Evolutionary conservation across 139 green algal species (phyloP).

Genomic region (Nannochloris sp.): DNA sequence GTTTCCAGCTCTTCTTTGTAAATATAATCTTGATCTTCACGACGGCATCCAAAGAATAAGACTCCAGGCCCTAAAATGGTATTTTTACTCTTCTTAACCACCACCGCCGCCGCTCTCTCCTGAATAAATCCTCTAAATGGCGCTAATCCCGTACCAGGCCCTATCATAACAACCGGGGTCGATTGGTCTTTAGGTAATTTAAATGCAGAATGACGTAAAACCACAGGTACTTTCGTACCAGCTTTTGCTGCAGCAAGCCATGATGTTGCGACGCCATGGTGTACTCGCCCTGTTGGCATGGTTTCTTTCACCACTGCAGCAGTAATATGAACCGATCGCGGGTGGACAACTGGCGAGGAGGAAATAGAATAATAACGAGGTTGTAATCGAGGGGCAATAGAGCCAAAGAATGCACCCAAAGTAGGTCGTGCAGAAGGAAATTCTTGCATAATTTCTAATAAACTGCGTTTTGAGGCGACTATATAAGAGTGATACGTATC

Average conservation of each 20-base stretch:
- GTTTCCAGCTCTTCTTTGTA: constrained; percentile 76
- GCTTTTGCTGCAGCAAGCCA: constrained; percentile 33
- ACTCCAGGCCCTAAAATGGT: constrained; percentile 53
- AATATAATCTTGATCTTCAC: constrained; percentile 69
- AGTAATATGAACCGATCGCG: constrained; percentile 69
- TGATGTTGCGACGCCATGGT: constrained; percentile 63
- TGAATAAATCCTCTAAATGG: constrained; percentile 97
- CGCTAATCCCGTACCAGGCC: constrained; percentile 90
- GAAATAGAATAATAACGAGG: constrained; percentile 88
- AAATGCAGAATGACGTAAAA: constrained; percentile 83
- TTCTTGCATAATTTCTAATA: constrained; percentile 76
- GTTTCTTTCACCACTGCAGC: constrained; percentile 66
- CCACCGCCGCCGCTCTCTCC: constrained; percentile 50
- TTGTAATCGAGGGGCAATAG: constrained; percentile 72
- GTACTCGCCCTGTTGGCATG: constrained; percentile 61
- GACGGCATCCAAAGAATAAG: constrained; percentile 88
- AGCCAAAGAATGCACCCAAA: constrained; percentile 83
- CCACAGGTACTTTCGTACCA: constrained; percentile 50
- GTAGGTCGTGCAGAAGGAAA: constrained; percentile 72
- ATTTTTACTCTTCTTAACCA: neutral
- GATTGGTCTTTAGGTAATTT: constrained; percentile 61
- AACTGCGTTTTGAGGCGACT: constrained; percentile 23
- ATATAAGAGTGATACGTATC: constrained; percentile 59
- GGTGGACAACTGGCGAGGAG: constrained; percentile 51
- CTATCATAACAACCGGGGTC: constrained; percentile 89